phyloP scores from a whole-genome alignment of 495 filamentous ascomycete species.

The Astrothelium macrocarpum region DNA sequence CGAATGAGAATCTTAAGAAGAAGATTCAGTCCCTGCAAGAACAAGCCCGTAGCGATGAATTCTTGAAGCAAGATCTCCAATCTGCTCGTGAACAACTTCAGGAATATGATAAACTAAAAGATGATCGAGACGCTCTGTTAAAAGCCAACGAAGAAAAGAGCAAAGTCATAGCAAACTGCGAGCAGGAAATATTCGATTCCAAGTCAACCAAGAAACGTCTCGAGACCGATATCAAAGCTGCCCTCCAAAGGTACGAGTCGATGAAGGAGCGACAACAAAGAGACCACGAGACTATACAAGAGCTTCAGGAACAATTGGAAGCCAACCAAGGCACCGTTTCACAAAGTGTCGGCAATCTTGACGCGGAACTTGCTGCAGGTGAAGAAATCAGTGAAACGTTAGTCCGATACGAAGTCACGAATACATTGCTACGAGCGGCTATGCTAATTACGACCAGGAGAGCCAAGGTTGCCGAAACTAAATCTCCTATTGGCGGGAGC shows the following conservation, averaged over 20 bases:
- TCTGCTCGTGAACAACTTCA: slow-evolving; percentile 60
- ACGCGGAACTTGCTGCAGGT: slow-evolving; percentile 12
- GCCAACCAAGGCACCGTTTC: slow-evolving; percentile 23
- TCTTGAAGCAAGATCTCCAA: slow-evolving; percentile 37
- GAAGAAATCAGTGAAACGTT: neutral
- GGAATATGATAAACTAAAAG: slow-evolving; percentile 58
- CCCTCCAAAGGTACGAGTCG: slow-evolving; percentile 44
- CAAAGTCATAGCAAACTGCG: slow-evolving; percentile 47
- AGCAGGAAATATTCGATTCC: slow-evolving; percentile 52
- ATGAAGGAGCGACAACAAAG: slow-evolving; percentile 47
- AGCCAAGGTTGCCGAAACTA: slow-evolving; percentile 5
- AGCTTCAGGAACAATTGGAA: slow-evolving; percentile 44
- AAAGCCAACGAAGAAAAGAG: slow-evolving; percentile 52
- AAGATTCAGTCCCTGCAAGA: slow-evolving; percentile 57
- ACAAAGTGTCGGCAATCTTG: slow-evolving; percentile 11
- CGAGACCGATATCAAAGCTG: slow-evolving; percentile 49
- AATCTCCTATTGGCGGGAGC: neutral
- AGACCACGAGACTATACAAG: slow-evolving; percentile 45
- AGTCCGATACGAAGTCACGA: neutral
- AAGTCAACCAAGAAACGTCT: slow-evolving; percentile 47
- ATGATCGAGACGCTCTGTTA: slow-evolving; percentile 36
- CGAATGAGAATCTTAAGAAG: slow-evolving; percentile 59
- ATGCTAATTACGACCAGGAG: neutral
- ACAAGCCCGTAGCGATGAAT: slow-evolving; percentile 28
- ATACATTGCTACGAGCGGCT: slow-evolving; percentile 8